These are phyloP conservation scores for Ustilago trichophora DNA, from an alignment of 1,284 basidiomycete species.

Conservation along the genomic window DNA sequence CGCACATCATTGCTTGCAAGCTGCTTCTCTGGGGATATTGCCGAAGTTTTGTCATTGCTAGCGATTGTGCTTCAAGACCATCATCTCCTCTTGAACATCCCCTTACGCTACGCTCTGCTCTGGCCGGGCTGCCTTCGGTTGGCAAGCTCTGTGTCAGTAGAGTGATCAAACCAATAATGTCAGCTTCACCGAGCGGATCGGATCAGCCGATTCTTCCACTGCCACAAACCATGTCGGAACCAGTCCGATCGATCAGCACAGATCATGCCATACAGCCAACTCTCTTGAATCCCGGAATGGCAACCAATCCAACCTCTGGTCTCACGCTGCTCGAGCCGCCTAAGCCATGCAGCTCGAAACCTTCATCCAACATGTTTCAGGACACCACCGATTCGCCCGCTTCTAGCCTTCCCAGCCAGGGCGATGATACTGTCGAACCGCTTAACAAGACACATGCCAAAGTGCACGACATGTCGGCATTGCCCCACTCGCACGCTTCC, in stretches of 20 bases:
- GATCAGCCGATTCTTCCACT: constrained; percentile 6
- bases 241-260: constrained; percentile 16
- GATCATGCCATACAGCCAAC: constrained; percentile 12
- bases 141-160: not conserved
- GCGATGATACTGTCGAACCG: constrained; percentile 2
- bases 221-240: constrained; percentile 11
- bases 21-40: too few relatives aligned
- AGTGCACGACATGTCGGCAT: constrained; percentile 37
- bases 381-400: constrained; percentile 20
- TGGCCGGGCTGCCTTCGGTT: constrained; percentile 11
- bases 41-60: too few relatives aligned
- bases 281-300: constrained; percentile 39
- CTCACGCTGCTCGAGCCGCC: constrained; percentile 33
- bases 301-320: constrained; percentile 33
- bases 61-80: too few relatives aligned
- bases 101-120: not conserved
- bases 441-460: constrained; percentile 43
- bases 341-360: constrained; percentile 15
- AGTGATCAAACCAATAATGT: constrained; percentile 1
- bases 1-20: too few relatives aligned
- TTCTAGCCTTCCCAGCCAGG: constrained; percentile 9
- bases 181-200: constrained; percentile 6
- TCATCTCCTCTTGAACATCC: not conserved
- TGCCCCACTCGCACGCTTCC: constrained; percentile 22
- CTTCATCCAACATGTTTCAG: constrained; percentile 11